Evolutionary conservation across 164 flowering plant genomes (phyloP), one percentile per base, ranked within the genome.

Genomic region (Vitis labrusca): DNA sequence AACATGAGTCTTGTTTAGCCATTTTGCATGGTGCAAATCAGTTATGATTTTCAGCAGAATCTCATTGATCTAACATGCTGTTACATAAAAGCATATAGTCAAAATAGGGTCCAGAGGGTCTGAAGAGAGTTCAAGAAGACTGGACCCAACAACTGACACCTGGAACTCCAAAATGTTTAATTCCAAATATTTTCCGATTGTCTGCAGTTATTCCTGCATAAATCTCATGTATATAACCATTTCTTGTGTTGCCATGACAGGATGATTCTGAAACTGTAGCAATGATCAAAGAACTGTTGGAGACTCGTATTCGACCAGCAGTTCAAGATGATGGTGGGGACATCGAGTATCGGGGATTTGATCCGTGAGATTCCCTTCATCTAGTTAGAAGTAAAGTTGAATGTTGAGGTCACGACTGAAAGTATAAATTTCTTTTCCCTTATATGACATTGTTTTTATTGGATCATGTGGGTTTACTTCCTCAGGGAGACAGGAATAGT

Each of bases 291-390:
- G 97, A 93, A 74, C 79, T 95, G 66, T 71, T 93, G 71, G 98
- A 93, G 73, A 91, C 99, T 73, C 94, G 99, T 9, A 91, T 95
- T 49, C 89, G 95, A 27, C 98, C 97, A 30, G 94, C 95, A 15
- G 99, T 95, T 50, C 99, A 93, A 80, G 97, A 95, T 82, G 99
- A 95, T 87, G 98, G 98, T 81, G 99, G 99, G 48, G 98, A 93
- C 71, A 93, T 95, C 15, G 97, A 85, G 71, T 95, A 93, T 71
- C 74, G 85, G 9, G 97, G 92, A 65, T 95, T 90, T 77, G 92
- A 93, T 79, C 78, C 70, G 97, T 92, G 82, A 1, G 91, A 76
- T 71, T 48, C 8, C 17, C n/a, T 29, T 62, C 54, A 57, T 66
- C 15, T 65, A 23, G 10, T 50, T 66, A 44, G 16, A 52, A 27